Evolutionary conservation across 768 basidiomycete genomes (phyloP), one percentile per base, ranked within the genome.

Genomic region (Bullera alba): DNA sequence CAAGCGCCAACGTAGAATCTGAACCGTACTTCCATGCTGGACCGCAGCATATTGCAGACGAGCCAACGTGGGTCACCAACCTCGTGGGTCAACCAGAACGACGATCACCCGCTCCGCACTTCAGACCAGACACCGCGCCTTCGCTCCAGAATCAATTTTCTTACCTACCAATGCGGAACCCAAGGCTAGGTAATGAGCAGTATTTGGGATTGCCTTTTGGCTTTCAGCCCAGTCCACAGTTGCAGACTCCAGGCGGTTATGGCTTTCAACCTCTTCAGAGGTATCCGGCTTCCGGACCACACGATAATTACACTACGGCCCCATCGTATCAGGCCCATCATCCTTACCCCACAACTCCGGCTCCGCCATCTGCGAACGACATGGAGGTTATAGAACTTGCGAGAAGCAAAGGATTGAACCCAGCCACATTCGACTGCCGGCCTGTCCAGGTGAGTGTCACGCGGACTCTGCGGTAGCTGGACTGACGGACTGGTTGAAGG

Each of bases 361-460:
- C 61, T 15, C 37, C 53, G 22, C 38, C 53, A n/a, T 43, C 45
- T 15, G 53, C 43, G 2, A 61, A 63, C 16, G 65, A 59, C 19
- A 15, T 41, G 5, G 66, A 63, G 19, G 68, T 72, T 14, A 59
- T 63, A 15, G 56, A 63, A 46, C 48, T 72, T 37, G 63, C 68
- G 7, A 54, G 57, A 37, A 60, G 54, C 28, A 63, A 67, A 39
- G 61, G 65, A 1, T 37, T 72, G 26, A 72, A 72, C 46, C 70
- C 70, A 4, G 54, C 61, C 4, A 60, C 61, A 2, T 70, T 67
- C 29, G 56, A 68, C 37, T 72, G 70, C 48, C 49, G 62, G 17
- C 67, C 67, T 12, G 29, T 48, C 4, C 55, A 89, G 83, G 90
- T 22, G 38, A 39, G 38, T 34, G 32, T 34, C 8, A 34, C 32